Evolutionary conservation across 805 yeast species (phyloP).

Genomic region (Yarrowia porcina): DNA sequence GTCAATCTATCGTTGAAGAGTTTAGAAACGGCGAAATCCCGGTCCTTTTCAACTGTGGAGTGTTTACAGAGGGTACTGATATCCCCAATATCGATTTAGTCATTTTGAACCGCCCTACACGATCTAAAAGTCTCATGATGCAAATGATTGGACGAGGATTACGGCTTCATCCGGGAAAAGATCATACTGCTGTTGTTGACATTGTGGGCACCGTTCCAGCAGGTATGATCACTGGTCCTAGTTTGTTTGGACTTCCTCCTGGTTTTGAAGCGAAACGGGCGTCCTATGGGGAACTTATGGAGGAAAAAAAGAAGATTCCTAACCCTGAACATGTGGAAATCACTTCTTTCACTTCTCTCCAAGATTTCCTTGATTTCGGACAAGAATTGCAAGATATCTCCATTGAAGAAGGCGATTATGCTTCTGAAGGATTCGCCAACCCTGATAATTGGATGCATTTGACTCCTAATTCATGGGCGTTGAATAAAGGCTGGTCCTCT

Average conservation of each 20-base stretch:
- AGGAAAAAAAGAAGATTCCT: not conserved
- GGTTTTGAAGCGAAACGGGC: not conserved
- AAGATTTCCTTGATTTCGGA: slow-evolving; percentile 17
- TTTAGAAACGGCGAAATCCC: slow-evolving; percentile 62
- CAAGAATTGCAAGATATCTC: not conserved
- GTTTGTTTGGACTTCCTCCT: slow-evolving; percentile 41
- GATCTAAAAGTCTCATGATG: slow-evolving; percentile 62
- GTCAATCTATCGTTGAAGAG: slow-evolving; percentile 52
- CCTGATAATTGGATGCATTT: slow-evolving; percentile 18
- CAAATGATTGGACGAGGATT: slow-evolving; percentile 95
- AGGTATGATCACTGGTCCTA: slow-evolving; percentile 57
- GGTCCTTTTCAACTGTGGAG: slow-evolving; percentile 81
- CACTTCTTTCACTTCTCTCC: not conserved
- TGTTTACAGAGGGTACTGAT: slow-evolving; percentile 93
- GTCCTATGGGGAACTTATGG: not conserved
- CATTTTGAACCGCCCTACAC: slow-evolving; percentile 75
- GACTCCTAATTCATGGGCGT: slow-evolving; percentile 16
- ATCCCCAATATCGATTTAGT: slow-evolving; percentile 84
- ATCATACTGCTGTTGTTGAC: slow-evolving; percentile 70
- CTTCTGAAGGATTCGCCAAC: slow-evolving; percentile 10
- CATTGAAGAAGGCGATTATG: slow-evolving; percentile 3
- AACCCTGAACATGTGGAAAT: not conserved
- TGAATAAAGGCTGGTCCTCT: not conserved
- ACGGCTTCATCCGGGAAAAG: slow-evolving; percentile 58
- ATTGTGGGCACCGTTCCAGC: slow-evolving; percentile 55